These are phyloP conservation scores for Pugionium dolabratum DNA, from an alignment of 345 rosid genomes.

Conservation along the genomic window DNA sequence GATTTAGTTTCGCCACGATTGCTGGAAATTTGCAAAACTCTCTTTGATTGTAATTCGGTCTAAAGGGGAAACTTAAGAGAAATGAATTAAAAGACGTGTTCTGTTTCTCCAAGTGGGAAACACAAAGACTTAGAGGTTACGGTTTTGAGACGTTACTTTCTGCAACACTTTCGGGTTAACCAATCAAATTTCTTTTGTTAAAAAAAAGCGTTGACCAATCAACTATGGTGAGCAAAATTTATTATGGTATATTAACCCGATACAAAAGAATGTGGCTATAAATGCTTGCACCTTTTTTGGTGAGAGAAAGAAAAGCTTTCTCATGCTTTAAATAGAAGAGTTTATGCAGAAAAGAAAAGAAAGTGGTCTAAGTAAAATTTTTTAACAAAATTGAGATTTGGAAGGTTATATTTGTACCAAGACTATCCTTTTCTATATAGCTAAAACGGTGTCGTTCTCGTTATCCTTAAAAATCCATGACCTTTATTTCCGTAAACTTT, in stretches of 20 bases:
- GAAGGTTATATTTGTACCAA: too few species aligned
- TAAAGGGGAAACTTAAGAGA: not conserved
- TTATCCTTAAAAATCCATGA: not conserved
- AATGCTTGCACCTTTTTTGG: constrained; percentile 23
- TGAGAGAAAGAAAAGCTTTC: not conserved
- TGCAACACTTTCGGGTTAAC: constrained; percentile 25
- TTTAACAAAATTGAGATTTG: not conserved
- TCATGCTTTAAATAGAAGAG: too few species aligned
- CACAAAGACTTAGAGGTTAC: too few species aligned
- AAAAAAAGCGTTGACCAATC: not conserved
- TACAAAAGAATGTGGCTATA: constrained; percentile 19
- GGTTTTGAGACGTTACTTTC: constrained; percentile 23
- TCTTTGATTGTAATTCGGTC: constrained; percentile 25
- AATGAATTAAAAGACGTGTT: constrained; percentile 19
- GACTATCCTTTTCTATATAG: too few species aligned
- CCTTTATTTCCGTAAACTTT: too few species aligned
- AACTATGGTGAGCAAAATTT: constrained; percentile 13
- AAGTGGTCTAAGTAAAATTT: too few species aligned
- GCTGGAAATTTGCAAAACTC: constrained; percentile 16
- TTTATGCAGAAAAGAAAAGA: too few species aligned
- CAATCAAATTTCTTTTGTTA: not conserved
- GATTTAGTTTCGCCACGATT: constrained; percentile 42
- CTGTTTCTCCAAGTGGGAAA: constrained; percentile 5
- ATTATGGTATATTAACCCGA: constrained; percentile 13
- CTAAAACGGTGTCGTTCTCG: too few species aligned